phyloP scores from a whole-genome alignment of 495 filamentous ascomycete species.

The Annulohypoxylon maeteangense region DNA sequence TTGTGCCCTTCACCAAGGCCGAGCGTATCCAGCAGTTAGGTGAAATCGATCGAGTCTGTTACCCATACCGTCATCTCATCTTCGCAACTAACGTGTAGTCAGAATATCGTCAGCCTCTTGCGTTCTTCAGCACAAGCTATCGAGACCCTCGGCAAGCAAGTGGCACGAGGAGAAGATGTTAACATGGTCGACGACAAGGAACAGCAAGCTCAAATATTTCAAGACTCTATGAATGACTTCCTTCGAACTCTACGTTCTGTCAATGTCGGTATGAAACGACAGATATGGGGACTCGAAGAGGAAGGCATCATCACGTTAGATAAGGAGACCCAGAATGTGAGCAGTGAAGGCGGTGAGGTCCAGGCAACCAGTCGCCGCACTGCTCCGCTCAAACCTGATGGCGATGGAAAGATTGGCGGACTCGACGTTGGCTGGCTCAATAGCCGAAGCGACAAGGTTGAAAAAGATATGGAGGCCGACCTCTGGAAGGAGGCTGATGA shows the following conservation, averaged over 20 bases:
- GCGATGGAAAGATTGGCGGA: slow-evolving; percentile 66
- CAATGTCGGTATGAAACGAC: slow-evolving; percentile 76
- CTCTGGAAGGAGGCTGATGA: slow-evolving; percentile 71
- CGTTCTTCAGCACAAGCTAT: slow-evolving; percentile 74
- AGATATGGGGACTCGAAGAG: slow-evolving; percentile 83
- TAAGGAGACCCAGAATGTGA: slow-evolving; percentile 34
- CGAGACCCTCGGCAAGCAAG: slow-evolving; percentile 69
- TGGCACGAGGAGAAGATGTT: slow-evolving; percentile 45
- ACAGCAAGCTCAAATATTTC: slow-evolving; percentile 60
- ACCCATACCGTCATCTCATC: neutral
- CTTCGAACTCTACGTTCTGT: slow-evolving; percentile 75
- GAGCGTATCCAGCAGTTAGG: slow-evolving; percentile 82
- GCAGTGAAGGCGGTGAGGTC: slow-evolving; percentile 40
- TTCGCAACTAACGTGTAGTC: slow-evolving; percentile 21
- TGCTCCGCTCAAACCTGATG: slow-evolving; percentile 54
- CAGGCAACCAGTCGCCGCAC: slow-evolving; percentile 30
- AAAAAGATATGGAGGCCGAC: slow-evolving; percentile 81
- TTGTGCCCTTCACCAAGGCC: slow-evolving; percentile 65
- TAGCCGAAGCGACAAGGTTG: slow-evolving; percentile 78
- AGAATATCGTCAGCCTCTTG: slow-evolving; percentile 67
- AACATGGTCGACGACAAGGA: slow-evolving; percentile 51
- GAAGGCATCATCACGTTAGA: slow-evolving; percentile 71
- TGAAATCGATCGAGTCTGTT: slow-evolving; percentile 74
- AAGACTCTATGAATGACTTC: slow-evolving; percentile 69
- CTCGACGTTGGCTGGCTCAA: slow-evolving; percentile 89